Evolutionary conservation across 2,329 filamentous ascomycete species (phyloP).

Genomic region (Arthrobotrys conoides): DNA sequence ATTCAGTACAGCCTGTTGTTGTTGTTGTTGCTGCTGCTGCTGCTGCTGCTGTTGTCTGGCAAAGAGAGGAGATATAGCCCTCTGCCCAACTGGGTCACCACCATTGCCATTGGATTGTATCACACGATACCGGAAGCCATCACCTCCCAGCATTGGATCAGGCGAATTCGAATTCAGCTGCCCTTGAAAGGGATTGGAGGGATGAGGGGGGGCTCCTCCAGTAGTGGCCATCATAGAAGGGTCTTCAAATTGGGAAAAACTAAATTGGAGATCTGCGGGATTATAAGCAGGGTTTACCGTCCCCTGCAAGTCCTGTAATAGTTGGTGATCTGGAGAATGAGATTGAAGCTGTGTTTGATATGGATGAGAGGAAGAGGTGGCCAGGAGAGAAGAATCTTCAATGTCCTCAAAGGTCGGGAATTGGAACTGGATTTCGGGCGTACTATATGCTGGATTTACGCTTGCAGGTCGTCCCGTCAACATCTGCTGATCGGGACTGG

Average conservation of each 20-base stretch:
- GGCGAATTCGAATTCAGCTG: constrained; percentile 59
- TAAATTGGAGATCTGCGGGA: constrained; percentile 44
- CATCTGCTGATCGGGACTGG: constrained; percentile 55
- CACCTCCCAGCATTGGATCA: constrained; percentile 57
- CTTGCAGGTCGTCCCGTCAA: constrained; percentile 50
- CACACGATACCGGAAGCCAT: constrained; percentile 54
- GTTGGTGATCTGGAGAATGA: constrained; percentile 53
- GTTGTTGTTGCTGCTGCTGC: constrained; percentile 9
- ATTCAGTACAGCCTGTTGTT: constrained; percentile 30
- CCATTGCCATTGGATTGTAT: constrained; percentile 29
- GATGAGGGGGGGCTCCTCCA: constrained; percentile 23
- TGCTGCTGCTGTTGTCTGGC: constrained; percentile 24
- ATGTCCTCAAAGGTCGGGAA: constrained; percentile 56
- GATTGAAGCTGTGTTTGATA: constrained; percentile 47
- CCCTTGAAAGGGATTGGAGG: constrained; percentile 53
- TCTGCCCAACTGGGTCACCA: constrained; percentile 42
- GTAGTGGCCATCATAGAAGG: constrained; percentile 46
- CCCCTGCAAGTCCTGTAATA: constrained; percentile 53
- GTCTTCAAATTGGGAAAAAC: constrained; percentile 49
- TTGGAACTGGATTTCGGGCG: constrained; percentile 48
- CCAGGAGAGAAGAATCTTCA: constrained; percentile 29
- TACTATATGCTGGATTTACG: constrained; percentile 56
- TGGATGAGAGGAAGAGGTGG: constrained; percentile 37
- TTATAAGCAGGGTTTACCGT: constrained; percentile 48
- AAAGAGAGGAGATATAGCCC: constrained; percentile 52